Base-by-base conservation (phyloP, 2,329 filamentous ascomycete species). In the Cordyceps javanica region DNA sequence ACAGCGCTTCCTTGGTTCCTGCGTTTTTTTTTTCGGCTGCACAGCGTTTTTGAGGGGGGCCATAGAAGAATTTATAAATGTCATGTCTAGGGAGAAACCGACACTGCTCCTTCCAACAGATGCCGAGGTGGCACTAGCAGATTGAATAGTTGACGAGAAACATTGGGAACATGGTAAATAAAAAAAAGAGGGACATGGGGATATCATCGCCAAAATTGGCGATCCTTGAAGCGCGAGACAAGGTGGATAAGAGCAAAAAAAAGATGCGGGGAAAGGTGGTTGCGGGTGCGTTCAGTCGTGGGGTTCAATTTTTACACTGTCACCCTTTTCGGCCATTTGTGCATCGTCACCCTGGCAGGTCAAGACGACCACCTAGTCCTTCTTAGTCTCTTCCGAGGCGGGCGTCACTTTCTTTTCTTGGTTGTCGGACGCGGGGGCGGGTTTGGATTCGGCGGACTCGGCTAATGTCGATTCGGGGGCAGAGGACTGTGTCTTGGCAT, bases 341-440 rank as follows among this genome's bases (percentile, higher is more conserved):
- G 44, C 36, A 42, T 56, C 64, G 34, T 55, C 54, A 44, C 46
- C 50, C 41, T 44, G 48, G 51, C 55, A n/a, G 44, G 53, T 45
- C 48, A 41, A 55, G 59, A 70, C 51, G 59, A 67, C 60, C 64
- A 64, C 69, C 69, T 72, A 73, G 62, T 70, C 72, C 69, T 72
- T 68, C 65, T 71, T 72, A 60, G 55, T 67, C 62, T 69, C 69
- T 62, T 65, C 63, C 34, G 63, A 44, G 34, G 50, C 32, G n/a
- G 45, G 28, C 21, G 28, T 26, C 5, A 36, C 34, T 52, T 52
- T 21, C 46, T 56, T 55, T 39, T 45, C 26, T 50, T 56, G 46
- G 25, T 41, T 25, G 21, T 42, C 57, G 28, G 52, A 41, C 19
- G 46, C 30, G 5, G 34, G 38, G 4, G 49, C 38, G 14, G 57